Percentiles rank a stretch among this genome's conserved stretches.
Conservation (phyloP, 2,329 filamentous ascomycete species). For the Trichoderma lentiforme region DNA sequence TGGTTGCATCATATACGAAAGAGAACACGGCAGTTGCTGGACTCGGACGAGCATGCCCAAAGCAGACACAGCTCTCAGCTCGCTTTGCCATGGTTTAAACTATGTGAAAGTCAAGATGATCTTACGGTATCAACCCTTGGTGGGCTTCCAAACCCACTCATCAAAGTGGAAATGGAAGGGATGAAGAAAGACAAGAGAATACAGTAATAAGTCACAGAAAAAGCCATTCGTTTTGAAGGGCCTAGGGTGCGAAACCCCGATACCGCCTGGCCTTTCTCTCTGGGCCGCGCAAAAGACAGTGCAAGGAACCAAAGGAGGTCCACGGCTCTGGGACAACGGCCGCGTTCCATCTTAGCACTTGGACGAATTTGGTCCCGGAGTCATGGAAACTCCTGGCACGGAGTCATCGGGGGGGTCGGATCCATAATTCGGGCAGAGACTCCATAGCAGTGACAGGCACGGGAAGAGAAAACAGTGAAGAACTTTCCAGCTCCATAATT, state of each 20-base stretch:
- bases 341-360: background rate
- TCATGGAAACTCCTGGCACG: slow-evolving; percentile 12
- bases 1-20: slow-evolving; percentile 4
- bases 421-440: background rate
- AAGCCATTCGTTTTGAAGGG: background rate
- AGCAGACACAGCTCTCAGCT: background rate
- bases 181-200: background rate
- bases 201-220: background rate
- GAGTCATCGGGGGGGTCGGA: background rate
- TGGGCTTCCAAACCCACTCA: background rate
- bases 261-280: background rate
- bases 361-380: background rate
- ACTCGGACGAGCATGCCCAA: background rate
- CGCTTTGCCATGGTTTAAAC: background rate
- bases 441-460: background rate
- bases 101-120: background rate
- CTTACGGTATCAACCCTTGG: background rate
- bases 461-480: background rate
- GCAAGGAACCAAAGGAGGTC: background rate
- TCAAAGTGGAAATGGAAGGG: background rate
- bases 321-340: slow-evolving; percentile 8
- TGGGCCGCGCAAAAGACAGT: background rate
- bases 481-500: background rate
- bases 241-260: slow-evolving; percentile 3
- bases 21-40: background rate